phyloP scores from a whole-genome alignment of 164 flowering plant genomes.

The Kalanchoe fedtschenkoi region DNA sequence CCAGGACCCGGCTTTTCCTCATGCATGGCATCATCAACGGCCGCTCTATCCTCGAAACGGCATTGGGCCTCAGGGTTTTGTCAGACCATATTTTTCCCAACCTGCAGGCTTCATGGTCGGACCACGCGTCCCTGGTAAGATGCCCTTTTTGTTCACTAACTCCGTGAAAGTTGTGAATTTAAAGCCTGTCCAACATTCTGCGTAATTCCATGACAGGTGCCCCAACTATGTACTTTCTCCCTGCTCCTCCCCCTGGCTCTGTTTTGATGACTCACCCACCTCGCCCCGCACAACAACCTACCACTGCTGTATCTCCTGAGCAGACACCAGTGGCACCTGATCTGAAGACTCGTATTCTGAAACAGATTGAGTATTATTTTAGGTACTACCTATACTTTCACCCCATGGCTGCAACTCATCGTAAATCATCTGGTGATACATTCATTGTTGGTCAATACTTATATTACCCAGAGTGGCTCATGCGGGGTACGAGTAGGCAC shows the following conservation, averaged over 20 bases:
- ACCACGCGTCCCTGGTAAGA: conserved; percentile 56
- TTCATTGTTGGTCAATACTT: not conserved
- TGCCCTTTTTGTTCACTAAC: not conserved
- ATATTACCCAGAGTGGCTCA: not conserved
- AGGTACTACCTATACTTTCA: conserved; percentile 34
- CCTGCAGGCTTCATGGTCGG: conserved; percentile 58
- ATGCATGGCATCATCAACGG: conserved; percentile 47
- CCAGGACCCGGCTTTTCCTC: conserved; percentile 51
- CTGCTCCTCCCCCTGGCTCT: conserved; percentile 54
- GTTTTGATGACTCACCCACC: conserved; percentile 48
- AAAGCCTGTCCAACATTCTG: not conserved
- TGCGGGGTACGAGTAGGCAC: too few species aligned
- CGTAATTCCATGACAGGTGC: conserved; percentile 37
- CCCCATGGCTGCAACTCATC: not conserved
- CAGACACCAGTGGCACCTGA: conserved; percentile 28
- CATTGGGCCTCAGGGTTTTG: conserved; percentile 47
- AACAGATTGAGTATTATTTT: conserved; percentile 93
- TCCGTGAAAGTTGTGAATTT: not conserved
- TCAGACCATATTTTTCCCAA: conserved; percentile 52
- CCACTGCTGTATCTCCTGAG: conserved; percentile 26
- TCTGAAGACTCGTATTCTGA: conserved; percentile 39
- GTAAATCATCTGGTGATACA: not conserved
- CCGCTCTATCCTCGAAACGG: conserved; percentile 38
- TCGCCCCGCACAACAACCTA: conserved; percentile 38
- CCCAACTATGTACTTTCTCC: conserved; percentile 41